Evolutionary conservation across 1,139 yeast genomes (phyloP).

Genomic region (Pichia sp.): DNA sequence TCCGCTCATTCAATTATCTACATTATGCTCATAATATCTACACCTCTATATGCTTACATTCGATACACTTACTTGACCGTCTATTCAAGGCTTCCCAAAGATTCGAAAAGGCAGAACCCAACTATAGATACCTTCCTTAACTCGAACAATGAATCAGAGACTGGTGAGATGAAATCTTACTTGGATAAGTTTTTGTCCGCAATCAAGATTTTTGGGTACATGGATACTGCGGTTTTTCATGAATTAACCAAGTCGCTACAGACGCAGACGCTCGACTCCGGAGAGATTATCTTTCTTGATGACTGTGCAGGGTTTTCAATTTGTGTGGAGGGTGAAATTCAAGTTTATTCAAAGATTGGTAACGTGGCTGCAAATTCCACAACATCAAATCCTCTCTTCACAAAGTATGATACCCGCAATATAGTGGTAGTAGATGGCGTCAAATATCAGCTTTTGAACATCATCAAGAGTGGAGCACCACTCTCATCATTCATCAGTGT

Average conservation of each 20-base stretch:
- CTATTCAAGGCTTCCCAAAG: slow-evolving; percentile 46
- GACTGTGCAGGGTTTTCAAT: slow-evolving; percentile 72
- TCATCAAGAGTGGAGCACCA: slow-evolving; percentile 80
- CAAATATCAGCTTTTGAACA: slow-evolving; percentile 70
- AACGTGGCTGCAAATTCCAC: slow-evolving; percentile 1
- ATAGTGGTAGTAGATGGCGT: slow-evolving; percentile 37
- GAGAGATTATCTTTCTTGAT: slow-evolving; percentile 69
- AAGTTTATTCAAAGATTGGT: slow-evolving; percentile 60
- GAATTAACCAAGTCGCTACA: slow-evolving; percentile 90
- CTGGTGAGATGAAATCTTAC: slow-evolving; percentile 46
- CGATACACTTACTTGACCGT: slow-evolving; percentile 44
- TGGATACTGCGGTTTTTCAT: slow-evolving; percentile 85
- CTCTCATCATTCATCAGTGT: slow-evolving; percentile 78
- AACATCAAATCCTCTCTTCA: slow-evolving; percentile 15
- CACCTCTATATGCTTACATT: slow-evolving; percentile 32
- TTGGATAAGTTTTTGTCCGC: slow-evolving; percentile 87
- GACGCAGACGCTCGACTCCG: slow-evolving; percentile 72
- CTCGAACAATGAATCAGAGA: slow-evolving; percentile 25
- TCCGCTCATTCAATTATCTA: slow-evolving; percentile 24
- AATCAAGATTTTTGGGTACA: slow-evolving; percentile 87
- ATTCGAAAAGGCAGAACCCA: slow-evolving; percentile 38
- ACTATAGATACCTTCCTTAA: slow-evolving; percentile 36
- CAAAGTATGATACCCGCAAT: slow-evolving; percentile 19
- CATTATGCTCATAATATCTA: slow-evolving; percentile 16
- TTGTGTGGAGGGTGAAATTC: slow-evolving; percentile 89